Evolutionary conservation across 1,284 basidiomycete species (phyloP), one percentile per base, ranked within the genome.

Genomic region (Ceratobasidium sp.): DNA sequence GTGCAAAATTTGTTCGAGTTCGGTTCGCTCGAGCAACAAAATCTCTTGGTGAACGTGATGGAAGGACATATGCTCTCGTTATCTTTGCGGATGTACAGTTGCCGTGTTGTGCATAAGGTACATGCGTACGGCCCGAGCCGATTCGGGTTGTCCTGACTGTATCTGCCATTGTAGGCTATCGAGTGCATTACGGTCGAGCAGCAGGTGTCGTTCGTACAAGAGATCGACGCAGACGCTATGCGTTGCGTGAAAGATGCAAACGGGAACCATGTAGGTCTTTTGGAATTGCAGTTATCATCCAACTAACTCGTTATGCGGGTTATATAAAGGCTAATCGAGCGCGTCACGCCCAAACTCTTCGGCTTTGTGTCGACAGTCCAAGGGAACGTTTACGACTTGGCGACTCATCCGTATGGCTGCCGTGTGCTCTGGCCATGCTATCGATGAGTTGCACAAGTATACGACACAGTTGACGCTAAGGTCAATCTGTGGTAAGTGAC

Each of bases 21-120:
- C 81, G 96, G 97, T 32, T 92, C 91, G 19, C 88, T 90, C 77
- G 85, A 87, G 15, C 96, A 97, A 82, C 93, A 92, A 81, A 88
- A 89, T 1, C 84, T 89, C 9, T 86, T 99, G 59, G 91, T 91
- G 0, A 88, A 86, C 73, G 88, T 90, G 54, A 94, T 99, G 89
- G 91, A 95, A 82, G 91, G 91, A 0, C 91, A 94, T 80, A 88
- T 97, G 44, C 85, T 96, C 3, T 84, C 88, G 11, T 99, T 29
- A 61, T 94, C 96, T 2, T 86, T 95, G 76, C 95, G 98, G 82
- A 96, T 98, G 89, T 99, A 99, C 84, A 98, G 97, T 5, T 99
- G 97, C 83, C 90, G 94, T n/a, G 93, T 95, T 4, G 91, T 95
- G 25, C 94, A 95, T 82, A 95, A 94, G 90, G 94, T 93, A 75